Conservation (phyloP, 1,284 basidiomycete species). For the Cryptococcus sp. region DNA sequence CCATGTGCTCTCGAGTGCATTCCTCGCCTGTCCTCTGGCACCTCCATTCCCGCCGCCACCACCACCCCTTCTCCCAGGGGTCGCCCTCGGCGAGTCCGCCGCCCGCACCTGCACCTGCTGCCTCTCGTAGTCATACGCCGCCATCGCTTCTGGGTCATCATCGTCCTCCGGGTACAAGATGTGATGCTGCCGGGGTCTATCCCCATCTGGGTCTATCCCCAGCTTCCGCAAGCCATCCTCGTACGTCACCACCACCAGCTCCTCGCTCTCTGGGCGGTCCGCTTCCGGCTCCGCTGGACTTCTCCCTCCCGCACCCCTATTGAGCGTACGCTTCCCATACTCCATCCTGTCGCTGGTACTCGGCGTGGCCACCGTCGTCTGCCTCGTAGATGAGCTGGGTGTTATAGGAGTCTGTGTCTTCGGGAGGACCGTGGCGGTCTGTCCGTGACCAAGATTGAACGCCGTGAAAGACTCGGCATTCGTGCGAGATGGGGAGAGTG, state of each 20-base stretch:
- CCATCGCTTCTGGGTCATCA: background rate
- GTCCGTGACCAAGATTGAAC: background rate
- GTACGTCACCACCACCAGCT: slow-evolving; percentile 26
- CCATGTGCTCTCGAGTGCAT: slow-evolving; percentile 11
- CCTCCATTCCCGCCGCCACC: background rate
- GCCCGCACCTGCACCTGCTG: background rate
- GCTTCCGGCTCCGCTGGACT: background rate
- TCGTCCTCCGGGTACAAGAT: slow-evolving; percentile 7
- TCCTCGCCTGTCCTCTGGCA: too few relatives aligned
- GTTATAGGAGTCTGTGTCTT: background rate
- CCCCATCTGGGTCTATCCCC: slow-evolving; percentile 8
- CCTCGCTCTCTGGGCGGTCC: slow-evolving; percentile 2
- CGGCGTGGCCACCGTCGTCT: slow-evolving; percentile 16
- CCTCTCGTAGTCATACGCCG: background rate
- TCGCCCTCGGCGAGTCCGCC: slow-evolving; percentile 6
- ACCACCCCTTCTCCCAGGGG: background rate
- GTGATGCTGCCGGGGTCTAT: slow-evolving; percentile 8
- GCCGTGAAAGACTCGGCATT: background rate
- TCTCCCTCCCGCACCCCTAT: background rate
- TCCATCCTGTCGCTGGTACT: background rate
- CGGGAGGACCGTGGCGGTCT: background rate
- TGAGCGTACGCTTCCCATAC: slow-evolving; percentile 2
- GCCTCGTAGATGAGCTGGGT: slow-evolving; percentile 11
- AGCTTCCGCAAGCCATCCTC: slow-evolving; percentile 27
- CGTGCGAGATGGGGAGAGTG: background rate